Conservation (phyloP, 192 early-diverging fungal species). For the Spizellomyces sp. region DNA sequence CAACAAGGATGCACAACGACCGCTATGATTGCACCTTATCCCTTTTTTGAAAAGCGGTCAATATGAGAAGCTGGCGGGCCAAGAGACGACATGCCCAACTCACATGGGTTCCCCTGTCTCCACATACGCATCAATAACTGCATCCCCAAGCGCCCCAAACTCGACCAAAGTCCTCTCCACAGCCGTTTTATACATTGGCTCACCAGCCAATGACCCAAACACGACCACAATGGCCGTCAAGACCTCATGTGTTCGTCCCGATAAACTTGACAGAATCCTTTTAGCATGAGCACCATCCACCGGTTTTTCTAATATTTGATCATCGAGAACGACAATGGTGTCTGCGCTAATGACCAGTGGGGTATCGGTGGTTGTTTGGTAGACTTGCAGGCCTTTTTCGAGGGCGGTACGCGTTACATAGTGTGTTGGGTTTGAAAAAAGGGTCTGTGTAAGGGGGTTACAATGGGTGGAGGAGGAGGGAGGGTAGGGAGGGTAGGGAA, state of each 20-base stretch:
- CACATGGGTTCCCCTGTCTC: constrained; percentile 61
- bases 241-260: constrained; percentile 64
- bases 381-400: neutral
- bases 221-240: constrained; percentile 72
- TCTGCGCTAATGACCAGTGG: constrained; percentile 81
- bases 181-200: constrained; percentile 35
- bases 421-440: neutral
- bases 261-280: constrained; percentile 62
- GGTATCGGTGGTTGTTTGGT: neutral
- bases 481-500: neutral
- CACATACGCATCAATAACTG: constrained; percentile 68
- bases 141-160: constrained; percentile 63
- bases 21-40: constrained; percentile 12
- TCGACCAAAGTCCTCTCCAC: constrained; percentile 70
- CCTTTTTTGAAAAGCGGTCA: neutral
- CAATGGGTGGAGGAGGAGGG: neutral
- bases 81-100: too few relatives aligned
- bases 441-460: constrained; percentile 14
- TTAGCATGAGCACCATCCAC: constrained; percentile 56
- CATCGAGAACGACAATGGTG: constrained; percentile 69
- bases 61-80: too few relatives aligned
- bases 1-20: constrained; percentile 22
- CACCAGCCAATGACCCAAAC: constrained; percentile 27
- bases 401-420: neutral
- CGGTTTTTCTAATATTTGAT: constrained; percentile 86